phyloP scores from a whole-genome alignment of 768 basidiomycete species.

The Leccinum longicurvipes region DNA sequence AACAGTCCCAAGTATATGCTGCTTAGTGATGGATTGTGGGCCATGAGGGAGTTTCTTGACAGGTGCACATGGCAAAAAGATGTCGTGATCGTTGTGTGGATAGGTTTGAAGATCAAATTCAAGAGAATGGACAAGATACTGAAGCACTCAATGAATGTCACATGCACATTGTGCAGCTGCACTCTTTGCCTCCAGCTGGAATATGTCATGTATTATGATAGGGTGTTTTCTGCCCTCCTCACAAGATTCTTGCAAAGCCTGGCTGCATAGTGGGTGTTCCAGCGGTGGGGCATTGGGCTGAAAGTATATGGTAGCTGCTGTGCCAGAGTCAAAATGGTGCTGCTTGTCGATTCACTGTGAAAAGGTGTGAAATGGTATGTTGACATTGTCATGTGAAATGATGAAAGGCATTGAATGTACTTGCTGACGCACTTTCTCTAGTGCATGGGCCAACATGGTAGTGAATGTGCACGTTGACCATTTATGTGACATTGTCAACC shows the following conservation, averaged over 20 bases:
- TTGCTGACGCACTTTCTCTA: background rate
- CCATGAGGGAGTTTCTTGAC: slow-evolving; percentile 29
- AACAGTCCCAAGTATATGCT: slow-evolving; percentile 36
- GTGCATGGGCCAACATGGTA: slow-evolving; percentile 1
- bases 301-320: slow-evolving; percentile 33
- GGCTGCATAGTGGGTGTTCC: slow-evolving; percentile 16
- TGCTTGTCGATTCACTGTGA: slow-evolving; percentile 38
- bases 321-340: slow-evolving; percentile 35
- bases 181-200: too few relatives aligned
- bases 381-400: background rate
- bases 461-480: background rate
- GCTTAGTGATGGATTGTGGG: slow-evolving; percentile 24
- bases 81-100: too few relatives aligned
- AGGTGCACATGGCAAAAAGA: slow-evolving; percentile 1
- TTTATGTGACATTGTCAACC: background rate
- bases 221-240: background rate
- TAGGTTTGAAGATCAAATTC: too few relatives aligned
- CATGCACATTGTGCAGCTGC: too few relatives aligned
- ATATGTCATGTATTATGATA: background rate
- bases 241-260: slow-evolving; percentile 17
- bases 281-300: slow-evolving; percentile 22
- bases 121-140: too few relatives aligned
- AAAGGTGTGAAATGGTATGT: slow-evolving; percentile 35
- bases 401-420: slow-evolving; percentile 13
- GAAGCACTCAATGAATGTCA: too few relatives aligned